A percentile compares a stretch with the other conserved stretches of the same genome.
These are phyloP conservation scores for Candida verbasci DNA, from an alignment of 805 yeast genomes.

Conservation along the genomic window DNA sequence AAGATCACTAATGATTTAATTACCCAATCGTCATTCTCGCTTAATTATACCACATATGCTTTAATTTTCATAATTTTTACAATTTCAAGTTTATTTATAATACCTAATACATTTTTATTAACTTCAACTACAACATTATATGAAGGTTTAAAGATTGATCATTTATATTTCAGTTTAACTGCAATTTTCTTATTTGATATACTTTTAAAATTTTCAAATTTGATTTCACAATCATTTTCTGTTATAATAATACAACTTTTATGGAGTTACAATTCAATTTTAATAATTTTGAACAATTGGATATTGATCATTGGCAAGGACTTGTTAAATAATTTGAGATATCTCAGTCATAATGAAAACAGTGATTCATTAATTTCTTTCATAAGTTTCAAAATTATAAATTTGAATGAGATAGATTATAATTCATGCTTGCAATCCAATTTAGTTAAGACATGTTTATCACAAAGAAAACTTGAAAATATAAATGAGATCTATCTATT, in stretches of 20 bases:
- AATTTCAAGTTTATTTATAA: not conserved
- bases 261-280: conserved; percentile 3
- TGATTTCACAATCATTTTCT: not conserved
- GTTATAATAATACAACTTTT: not conserved
- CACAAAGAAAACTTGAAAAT: not conserved
- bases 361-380: not conserved
- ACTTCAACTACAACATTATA: conserved; percentile 1
- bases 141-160: conserved; percentile 1
- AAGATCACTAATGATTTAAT: too few relatives aligned
- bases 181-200: not conserved
- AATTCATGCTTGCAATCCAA: not conserved
- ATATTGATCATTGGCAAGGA: not conserved
- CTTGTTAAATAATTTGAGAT: not conserved
- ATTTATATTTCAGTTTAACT: conserved; percentile 1
- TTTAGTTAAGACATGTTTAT: not conserved
- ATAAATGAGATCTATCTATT: not conserved
- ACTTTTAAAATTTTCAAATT: not conserved
- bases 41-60: not conserved
- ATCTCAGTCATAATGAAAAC: not conserved
- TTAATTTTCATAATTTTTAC: not conserved
- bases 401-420: conserved; percentile 2
- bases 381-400: conserved; percentile 1
- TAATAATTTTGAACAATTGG: conserved; percentile 1
- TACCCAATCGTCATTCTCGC: not conserved
- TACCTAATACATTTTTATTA: conserved; percentile 3